Evolutionary conservation across 1,139 yeast species (phyloP), one percentile per base, ranked within the genome.

Genomic region (Scheffersomyces cryptocercus): DNA sequence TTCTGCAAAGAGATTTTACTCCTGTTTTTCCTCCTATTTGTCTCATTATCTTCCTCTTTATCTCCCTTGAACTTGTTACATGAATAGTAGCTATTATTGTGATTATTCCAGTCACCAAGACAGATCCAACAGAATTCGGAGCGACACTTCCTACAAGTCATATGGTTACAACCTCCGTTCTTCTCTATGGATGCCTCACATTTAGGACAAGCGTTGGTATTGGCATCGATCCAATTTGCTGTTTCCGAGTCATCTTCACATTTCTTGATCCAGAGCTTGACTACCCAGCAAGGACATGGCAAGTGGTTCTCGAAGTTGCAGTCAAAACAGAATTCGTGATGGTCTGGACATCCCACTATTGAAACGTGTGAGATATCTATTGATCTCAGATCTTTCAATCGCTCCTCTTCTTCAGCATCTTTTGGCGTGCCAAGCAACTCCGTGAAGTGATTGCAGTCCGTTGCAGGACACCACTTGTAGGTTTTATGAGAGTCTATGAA

Each of bases 101-200:
- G 99, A n/a, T 67, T 68, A 1, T 61, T 57, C 99, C 99, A 95
- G 29, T 72, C 76, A 6, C 84, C 85, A 53, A 81, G 64, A 63
- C 99, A 93, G 39, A 90, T 83, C 99, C 99, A 93, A 62, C 99
- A 93, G 61, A 90, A 93, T 58, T 91, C 88, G 59, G 81, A 68
- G 10, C 64, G 62, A 63, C 99, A 93, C 49, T 83, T 85, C 5
- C 79, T 72, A 62, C 99, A 93, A 0, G 83, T 78, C 97, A 93
- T 91, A 66, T 93, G 99, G 65, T 93, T 91, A 65, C 98, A 93
- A 0, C 98, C 98, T 28, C 97, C 98, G 59, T 85, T 86, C 59
- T 91, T 87, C 56, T 88, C 90, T 48, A 84, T 84, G 1, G 55
- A 50, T 0, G 84, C 61, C 15, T 62, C 65, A 63, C 93, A 85